Conservation (phyloP, 257 asterid species). For the Asclepias syriaca region DNA sequence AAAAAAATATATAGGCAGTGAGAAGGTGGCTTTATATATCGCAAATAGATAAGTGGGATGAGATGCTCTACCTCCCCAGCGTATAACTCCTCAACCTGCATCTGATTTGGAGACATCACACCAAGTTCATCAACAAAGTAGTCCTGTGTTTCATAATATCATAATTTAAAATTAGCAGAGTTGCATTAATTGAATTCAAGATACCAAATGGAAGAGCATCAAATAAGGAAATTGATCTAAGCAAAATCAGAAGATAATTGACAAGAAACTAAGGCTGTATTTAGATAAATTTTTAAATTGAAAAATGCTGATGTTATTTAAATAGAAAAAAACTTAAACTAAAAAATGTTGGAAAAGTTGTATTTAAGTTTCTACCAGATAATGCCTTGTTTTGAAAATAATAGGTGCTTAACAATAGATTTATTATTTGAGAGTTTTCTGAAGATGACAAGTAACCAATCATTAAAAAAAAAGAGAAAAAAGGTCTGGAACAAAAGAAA, state of each 20-base stretch:
- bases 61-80: slow-evolving; percentile 86
- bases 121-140: slow-evolving; percentile 95
- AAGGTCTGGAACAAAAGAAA: too few relatives aligned
- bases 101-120: slow-evolving; percentile 87
- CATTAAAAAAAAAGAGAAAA: too few relatives aligned
- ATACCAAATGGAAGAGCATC: slow-evolving; percentile 7
- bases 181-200: slow-evolving; percentile 5
- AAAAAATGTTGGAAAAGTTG: too few relatives aligned
- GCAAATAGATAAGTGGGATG: slow-evolving; percentile 17
- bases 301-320: too few relatives aligned
- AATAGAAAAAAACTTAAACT: too few relatives aligned
- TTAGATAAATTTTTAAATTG: too few relatives aligned
- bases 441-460: too few relatives aligned
- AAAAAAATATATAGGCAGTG: not conserved
- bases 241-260: not conserved
- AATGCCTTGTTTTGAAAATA: too few relatives aligned
- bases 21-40: slow-evolving; percentile 2
- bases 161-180: slow-evolving; percentile 23
- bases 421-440: too few relatives aligned
- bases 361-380: too few relatives aligned
- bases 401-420: too few relatives aligned
- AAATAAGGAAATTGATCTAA: not conserved
- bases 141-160: slow-evolving; percentile 55
- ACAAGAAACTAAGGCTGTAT: not conserved
- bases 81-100: slow-evolving; percentile 70